phyloP scores from a whole-genome alignment of 345 rosid species.

The Moringa oleifera region DNA sequence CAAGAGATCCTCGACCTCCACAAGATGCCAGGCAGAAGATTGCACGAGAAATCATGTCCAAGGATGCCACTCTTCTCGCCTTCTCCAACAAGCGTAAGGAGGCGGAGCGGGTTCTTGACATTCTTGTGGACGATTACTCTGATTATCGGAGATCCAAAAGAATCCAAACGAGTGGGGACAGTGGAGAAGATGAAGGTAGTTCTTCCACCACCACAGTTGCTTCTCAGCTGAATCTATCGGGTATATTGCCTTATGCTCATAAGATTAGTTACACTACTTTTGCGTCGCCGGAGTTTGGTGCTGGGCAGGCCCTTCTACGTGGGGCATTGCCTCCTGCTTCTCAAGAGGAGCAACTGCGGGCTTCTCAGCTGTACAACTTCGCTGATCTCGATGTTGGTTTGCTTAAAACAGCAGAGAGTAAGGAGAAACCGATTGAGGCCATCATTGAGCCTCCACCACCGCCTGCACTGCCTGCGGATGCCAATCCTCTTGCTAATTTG shows the following conservation, averaged over 20 bases:
- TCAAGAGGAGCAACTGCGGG: slow-evolving; percentile 95
- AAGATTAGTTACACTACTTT: slow-evolving; percentile 90
- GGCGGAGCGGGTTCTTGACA: slow-evolving; percentile 76
- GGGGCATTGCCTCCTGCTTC: slow-evolving; percentile 97
- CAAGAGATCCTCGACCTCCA: slow-evolving; percentile 94
- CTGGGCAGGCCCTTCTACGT: slow-evolving; percentile 84
- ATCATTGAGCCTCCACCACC: slow-evolving; percentile 60
- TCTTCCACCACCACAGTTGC: slow-evolving; percentile 56
- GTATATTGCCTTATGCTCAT: slow-evolving; percentile 78
- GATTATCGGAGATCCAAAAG: slow-evolving; percentile 72
- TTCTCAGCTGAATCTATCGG: slow-evolving; percentile 65
- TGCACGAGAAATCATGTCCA: slow-evolving; percentile 54
- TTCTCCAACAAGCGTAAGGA: slow-evolving; percentile 76
- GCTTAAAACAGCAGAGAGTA: slow-evolving; percentile 48
- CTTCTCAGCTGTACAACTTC: slow-evolving; percentile 73
- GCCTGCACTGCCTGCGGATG: slow-evolving; percentile 27
- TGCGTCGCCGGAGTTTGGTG: slow-evolving; percentile 90
- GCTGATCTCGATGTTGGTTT: slow-evolving; percentile 89
- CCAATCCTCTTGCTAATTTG: slow-evolving; percentile 31
- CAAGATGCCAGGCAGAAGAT: slow-evolving; percentile 65
- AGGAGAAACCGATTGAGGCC: slow-evolving; percentile 60
- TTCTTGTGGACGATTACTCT: slow-evolving; percentile 78
- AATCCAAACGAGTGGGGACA: slow-evolving; percentile 25
- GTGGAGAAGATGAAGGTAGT: slow-evolving; percentile 22
- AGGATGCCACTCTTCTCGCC: slow-evolving; percentile 51